Conservation (phyloP, 768 basidiomycete species). For the Pleurotus eryngii region DNA sequence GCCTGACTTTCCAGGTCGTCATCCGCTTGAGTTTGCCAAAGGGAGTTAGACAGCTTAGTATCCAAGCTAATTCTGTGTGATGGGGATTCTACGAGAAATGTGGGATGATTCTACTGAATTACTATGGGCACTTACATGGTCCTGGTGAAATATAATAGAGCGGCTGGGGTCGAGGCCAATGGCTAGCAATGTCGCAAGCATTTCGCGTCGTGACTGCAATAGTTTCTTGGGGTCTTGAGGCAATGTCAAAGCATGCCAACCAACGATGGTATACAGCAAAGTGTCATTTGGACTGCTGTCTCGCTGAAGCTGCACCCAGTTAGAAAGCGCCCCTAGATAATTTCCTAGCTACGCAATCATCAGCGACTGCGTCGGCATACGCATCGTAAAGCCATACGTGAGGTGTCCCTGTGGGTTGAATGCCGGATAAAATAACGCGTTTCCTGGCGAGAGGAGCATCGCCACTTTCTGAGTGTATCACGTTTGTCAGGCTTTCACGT, state of each 20-base stretch:
- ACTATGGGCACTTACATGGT: conserved; percentile 56
- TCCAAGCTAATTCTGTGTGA: conserved; percentile 89
- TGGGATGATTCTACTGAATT: neutral
- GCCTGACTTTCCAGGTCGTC: conserved; percentile 92
- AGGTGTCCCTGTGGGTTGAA: conserved; percentile 90
- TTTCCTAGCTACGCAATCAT: conserved; percentile 72
- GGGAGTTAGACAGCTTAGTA: conserved; percentile 80
- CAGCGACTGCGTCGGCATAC: neutral
- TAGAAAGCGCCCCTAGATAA: conserved; percentile 84
- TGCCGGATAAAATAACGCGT: conserved; percentile 78
- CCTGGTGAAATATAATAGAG: conserved; percentile 82
- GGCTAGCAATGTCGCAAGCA: conserved; percentile 81
- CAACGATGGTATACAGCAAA: conserved; percentile 84
- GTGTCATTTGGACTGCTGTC: conserved; percentile 53
- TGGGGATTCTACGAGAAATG: conserved; percentile 57
- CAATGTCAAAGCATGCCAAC: conserved; percentile 91
- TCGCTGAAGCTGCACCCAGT: conserved; percentile 83
- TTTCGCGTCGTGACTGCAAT: conserved; percentile 60
- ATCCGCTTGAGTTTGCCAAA: conserved; percentile 81
- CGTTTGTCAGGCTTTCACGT: neutral
- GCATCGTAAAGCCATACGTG: conserved; percentile 55
- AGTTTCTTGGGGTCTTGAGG: conserved; percentile 78
- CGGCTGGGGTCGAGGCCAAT: conserved; percentile 78
- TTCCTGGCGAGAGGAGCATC: neutral
- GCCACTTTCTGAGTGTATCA: neutral